A percentile compares a stretch with the other conserved stretches of the same genome.
phyloP scores from a whole-genome alignment of 345 rosid genomes.

The Brassica cretica region DNA sequence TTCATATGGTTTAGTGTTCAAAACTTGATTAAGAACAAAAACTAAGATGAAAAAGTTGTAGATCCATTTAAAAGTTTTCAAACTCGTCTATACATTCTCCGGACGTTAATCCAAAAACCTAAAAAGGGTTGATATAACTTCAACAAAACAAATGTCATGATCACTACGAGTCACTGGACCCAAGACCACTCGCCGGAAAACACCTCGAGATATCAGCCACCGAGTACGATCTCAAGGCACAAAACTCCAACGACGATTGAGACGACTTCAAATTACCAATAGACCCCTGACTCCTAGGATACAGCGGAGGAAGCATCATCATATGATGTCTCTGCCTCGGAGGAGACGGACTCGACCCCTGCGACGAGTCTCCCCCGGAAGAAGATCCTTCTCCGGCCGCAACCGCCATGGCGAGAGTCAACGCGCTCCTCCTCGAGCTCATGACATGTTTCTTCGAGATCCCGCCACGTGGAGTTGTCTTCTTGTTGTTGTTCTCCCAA shows the following conservation, averaged over 20 bases:
- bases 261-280: constrained; percentile 35
- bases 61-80: constrained; percentile 5
- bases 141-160: constrained; percentile 11
- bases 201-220: constrained; percentile 63
- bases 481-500: constrained; percentile 51
- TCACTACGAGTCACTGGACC: constrained; percentile 27
- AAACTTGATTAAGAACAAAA: constrained; percentile 11
- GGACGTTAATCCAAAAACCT: constrained; percentile 10
- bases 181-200: constrained; percentile 28
- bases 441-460: constrained; percentile 61
- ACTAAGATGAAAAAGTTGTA: not conserved
- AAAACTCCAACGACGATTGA: constrained; percentile 35
- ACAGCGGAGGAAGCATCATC: constrained; percentile 59
- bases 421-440: constrained; percentile 59
- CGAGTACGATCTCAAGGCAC: constrained; percentile 60
- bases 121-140: not conserved
- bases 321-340: constrained; percentile 38
- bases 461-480: constrained; percentile 45
- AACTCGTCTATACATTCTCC: constrained; percentile 33
- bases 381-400: constrained; percentile 58
- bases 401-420: constrained; percentile 77
- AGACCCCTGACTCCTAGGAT: constrained; percentile 49
- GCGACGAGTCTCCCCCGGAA: constrained; percentile 47
- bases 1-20: not conserved
- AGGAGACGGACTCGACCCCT: constrained; percentile 54